Base-by-base conservation (phyloP, 371 early-diverging fungal genomes). In the Apophysomyces elegans region DNA sequence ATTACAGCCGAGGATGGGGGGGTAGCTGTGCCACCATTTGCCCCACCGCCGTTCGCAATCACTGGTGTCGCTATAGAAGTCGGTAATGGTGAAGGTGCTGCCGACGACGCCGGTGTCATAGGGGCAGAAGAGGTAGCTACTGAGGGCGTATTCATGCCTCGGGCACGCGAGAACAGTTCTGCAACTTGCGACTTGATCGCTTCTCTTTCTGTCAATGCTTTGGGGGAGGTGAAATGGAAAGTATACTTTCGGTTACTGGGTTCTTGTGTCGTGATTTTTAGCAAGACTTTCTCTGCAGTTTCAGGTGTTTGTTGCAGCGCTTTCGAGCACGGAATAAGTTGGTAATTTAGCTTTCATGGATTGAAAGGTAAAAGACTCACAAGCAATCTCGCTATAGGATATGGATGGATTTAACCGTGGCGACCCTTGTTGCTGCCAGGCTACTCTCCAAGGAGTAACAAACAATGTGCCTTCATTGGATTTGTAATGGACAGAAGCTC, bases 361-460 rank as follows among this genome's bases (percentile, higher is more conserved):
- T 26, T 26, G 32, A 59, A 37, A 59, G 38, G 37, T 8, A 59
- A 16, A 46, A 16, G 35, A 32, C 58, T 44, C 73, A 81, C 83
- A 64, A 47, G 57, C 64, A 68, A 83, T 79, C 57, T 76, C 72
- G 43, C 67, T 69, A 45, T 83, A 83, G 45, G 63, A 66, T 12
- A 83, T 74, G 12, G 83, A 79, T 44, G 83, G 83, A 39, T 71
- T 75, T 39, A 83, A 58, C 37, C 76, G 78, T 6, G 80, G 76
- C 13, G 77, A 79, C 1, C 83, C 84, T 47, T 83, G 77, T 44
- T 80, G 85, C 12, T 84, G 86, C 84, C 85, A 87, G 11, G 85
- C 79, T 26, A 86, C 75, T 65, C 86, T 74, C 36, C 78, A 69
- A 61, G 83, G 85, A 59, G 86, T 87, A 12, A 86, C 74, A 69